Conservation (phyloP, 192 early-diverging fungal genomes). For the Mortierella alpina region DNA sequence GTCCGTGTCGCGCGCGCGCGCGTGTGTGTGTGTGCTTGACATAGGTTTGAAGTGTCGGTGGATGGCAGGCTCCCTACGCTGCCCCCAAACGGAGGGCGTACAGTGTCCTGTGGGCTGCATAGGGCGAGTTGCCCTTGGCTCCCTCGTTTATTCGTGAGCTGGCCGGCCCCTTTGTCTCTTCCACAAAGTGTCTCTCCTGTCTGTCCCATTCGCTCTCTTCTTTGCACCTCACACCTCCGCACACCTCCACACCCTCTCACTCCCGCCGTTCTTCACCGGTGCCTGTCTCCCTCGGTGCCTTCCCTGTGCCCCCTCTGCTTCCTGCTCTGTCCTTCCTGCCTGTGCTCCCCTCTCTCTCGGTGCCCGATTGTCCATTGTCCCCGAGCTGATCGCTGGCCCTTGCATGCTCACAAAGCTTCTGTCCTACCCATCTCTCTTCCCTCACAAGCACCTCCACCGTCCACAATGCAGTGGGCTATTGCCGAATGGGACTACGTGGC, state of each 20-base stretch:
- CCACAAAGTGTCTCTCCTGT: background rate
- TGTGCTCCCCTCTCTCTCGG: background rate
- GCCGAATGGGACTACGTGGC: conserved; percentile 52
- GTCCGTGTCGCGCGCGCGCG: too few relatives aligned
- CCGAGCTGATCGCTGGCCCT: background rate
- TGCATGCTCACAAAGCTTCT: background rate
- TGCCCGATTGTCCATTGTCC: background rate
- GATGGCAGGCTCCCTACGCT: too few relatives aligned
- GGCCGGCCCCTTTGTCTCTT: background rate
- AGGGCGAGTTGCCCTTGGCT: too few relatives aligned
- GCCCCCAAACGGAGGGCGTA: too few relatives aligned
- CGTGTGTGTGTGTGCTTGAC: too few relatives aligned
- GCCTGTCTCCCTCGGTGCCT: background rate
- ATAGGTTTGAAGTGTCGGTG: too few relatives aligned
- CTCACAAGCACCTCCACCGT: background rate
- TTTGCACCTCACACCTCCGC: background rate
- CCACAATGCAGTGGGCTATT: conserved; percentile 47
- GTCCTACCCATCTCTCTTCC: background rate
- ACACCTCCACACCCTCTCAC: background rate
- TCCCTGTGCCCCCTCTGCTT: background rate
- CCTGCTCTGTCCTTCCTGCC: background rate
- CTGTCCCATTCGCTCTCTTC: background rate
- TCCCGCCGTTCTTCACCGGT: background rate
- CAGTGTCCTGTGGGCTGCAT: too few relatives aligned
- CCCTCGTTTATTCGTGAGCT: too few relatives aligned